Evolutionary conservation across 139 green algal genomes (phyloP), one percentile per base, ranked within the genome.

Genomic region (Edaphochlamys debaryana): DNA sequence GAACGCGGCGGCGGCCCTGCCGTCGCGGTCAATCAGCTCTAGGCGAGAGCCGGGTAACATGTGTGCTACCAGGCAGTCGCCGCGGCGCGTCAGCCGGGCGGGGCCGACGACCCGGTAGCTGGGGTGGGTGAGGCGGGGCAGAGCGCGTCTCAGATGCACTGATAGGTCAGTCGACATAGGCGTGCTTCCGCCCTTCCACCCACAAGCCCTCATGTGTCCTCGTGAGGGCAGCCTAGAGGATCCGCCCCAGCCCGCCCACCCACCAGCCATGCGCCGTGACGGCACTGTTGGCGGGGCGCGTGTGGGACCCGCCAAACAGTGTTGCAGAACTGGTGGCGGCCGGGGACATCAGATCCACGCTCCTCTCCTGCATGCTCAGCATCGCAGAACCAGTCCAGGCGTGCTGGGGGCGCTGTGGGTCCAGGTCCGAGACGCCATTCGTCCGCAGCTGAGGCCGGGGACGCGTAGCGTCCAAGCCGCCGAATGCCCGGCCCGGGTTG

Each of bases 21-120:
- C 72, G 72, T 79, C 8, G n/a, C 72, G 32, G 58, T 81, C 74
- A 3, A 72, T 30, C 6, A 81, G 60, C 74, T 81, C 74, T 27
- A 81, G 8, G 9, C 74, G 38, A 0, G 60, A 71, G 60, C 74
- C 74, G n/a, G 56, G 74, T 30, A 63, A 45, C 11, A 81, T 30
- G 15, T 62, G 41, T 22, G 74, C 74, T 19, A 81, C 40, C 60
- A 72, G 34, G 4, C 4, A 60, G 74, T 81, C 74, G 17, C 74
- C 74, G 27, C 60, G 60, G 52, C 42, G 50, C 52, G 41, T 62
- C 40, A 81, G 71, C 40, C 74, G 74, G 30, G 74, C 74, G 1
- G 74, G 74, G 8, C 74, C 74, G 0, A 81, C 41, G 19, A 81
- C 38, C 1, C 74, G 73, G 27, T 80, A 80, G 56, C 73, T 80